Base-by-base conservation (phyloP, 371 early-diverging fungal genomes). In the Mucor lusitanicus region DNA sequence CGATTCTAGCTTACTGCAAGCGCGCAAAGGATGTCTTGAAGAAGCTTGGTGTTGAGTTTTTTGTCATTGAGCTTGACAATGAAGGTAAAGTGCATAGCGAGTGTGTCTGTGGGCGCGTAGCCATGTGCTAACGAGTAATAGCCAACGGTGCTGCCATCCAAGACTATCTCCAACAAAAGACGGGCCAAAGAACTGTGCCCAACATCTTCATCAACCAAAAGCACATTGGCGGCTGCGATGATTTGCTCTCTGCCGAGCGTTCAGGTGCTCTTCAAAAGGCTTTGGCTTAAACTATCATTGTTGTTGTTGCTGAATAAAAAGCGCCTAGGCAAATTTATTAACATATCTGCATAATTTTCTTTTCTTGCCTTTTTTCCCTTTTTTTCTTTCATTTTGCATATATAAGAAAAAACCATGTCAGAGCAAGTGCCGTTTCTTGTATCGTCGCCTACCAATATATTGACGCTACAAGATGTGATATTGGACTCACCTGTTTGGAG, bases 151-250 rank as follows among this genome's bases (percentile, higher is more conserved):
- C 66, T 46, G 88, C 77, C 13, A 93, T 96, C 48, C 96, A 95
- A 77, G 69, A 64, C 15, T 87, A 88, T 53, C 87, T 97, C 35
- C 42, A 32, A 2, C 72, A 85, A 50, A 77, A 87, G 72, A 92
- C 93, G 19, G 87, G 88, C 8, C 94, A 95, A 83, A 79, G 91
- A 50, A 94, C 95, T 30, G 96, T 96, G 28, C 96, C 97, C 67
- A 95, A 95, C 74, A 90, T 95, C 69, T 96, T 93, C 72, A 91
- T 94, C 72, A 81, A 87, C 23, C 78, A 84, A 48, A 67, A 89
- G 60, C 95, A 94, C 67, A 70, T 95, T 71, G 97, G 96, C 42
- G 95, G 95, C 25, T 90, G 88, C 69, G 90, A 90, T 59, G 84
- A 86, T 53, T 80, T 94, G 7, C 62, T 84, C 15, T 73, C 64